Percentiles rank a stretch among this genome's conserved stretches.
These are phyloP conservation scores for Vitis labrusca DNA, from an alignment of 164 flowering plant species.

Conservation along the genomic window DNA sequence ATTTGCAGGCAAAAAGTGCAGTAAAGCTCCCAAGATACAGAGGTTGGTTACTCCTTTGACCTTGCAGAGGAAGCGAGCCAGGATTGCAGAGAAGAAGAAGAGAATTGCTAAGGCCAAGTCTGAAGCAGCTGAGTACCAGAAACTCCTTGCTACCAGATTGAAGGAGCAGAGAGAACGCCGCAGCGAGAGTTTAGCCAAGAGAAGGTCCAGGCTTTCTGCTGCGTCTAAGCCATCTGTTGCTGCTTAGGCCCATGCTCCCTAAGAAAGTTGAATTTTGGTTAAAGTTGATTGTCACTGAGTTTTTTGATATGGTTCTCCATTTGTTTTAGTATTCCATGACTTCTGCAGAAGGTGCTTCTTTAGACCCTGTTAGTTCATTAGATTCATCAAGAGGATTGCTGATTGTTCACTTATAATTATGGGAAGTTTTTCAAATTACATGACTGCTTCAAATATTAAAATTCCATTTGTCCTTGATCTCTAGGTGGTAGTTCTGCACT, in stretches of 20 bases:
- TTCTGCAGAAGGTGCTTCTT: not conserved
- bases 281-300: not conserved
- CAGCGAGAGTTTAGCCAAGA: slow-evolving; percentile 51
- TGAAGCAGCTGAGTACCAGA: slow-evolving; percentile 49
- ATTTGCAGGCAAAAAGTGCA: slow-evolving; percentile 29
- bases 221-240: slow-evolving; percentile 41
- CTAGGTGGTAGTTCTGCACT: too few relatives aligned
- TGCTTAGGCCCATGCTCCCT: slow-evolving; percentile 17
- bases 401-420: not conserved
- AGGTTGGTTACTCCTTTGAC: slow-evolving; percentile 56
- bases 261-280: not conserved
- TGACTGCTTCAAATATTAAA: not conserved
- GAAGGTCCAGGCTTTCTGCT: slow-evolving; percentile 43
- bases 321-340: not conserved
- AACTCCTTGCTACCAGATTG: slow-evolving; percentile 43
- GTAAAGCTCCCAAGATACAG: slow-evolving; percentile 49
- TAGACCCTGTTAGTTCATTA: slow-evolving; percentile 3
- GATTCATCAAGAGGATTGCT: not conserved
- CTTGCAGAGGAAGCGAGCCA: slow-evolving; percentile 46
- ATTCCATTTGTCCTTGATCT: too few relatives aligned
- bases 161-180: slow-evolving; percentile 51
- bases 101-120: slow-evolving; percentile 48
- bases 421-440: not conserved
- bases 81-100: slow-evolving; percentile 52
- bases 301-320: not conserved